Conservation (phyloP, 306 rosid species). For the Prunus kanzakura region DNA sequence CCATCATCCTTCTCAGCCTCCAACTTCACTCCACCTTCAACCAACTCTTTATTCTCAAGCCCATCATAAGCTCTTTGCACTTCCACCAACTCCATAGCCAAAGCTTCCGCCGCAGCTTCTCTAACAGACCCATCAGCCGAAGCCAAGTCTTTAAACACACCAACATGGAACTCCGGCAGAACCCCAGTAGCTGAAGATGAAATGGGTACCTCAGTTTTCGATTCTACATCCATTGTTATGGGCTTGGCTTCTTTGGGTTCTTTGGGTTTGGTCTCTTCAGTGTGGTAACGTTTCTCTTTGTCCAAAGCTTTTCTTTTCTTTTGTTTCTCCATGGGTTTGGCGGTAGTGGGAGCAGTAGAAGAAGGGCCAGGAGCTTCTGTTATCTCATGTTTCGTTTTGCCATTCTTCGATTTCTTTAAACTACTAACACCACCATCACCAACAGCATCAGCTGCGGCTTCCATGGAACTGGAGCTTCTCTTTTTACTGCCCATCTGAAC, state of each 20-base stretch:
- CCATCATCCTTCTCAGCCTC: conserved; percentile 97
- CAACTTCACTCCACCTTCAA: conserved; percentile 62
- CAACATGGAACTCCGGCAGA: conserved; percentile 79
- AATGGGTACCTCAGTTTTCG: conserved; percentile 10
- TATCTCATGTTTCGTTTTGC: conserved; percentile 20
- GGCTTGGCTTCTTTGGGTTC: conserved; percentile 11
- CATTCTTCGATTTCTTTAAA: conserved; percentile 40
- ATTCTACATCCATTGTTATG: conserved; percentile 12
- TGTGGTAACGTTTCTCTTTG: conserved; percentile 42
- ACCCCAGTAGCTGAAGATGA: conserved; percentile 24
- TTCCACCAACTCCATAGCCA: conserved; percentile 68
- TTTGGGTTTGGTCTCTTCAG: conserved; percentile 14
- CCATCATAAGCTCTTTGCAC: conserved; percentile 71
- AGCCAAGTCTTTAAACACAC: conserved; percentile 86
- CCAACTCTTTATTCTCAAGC: conserved; percentile 50
- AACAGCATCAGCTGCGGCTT: conserved; percentile 12
- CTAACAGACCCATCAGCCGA: conserved; percentile 43
- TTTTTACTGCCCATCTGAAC: conserved; percentile 47
- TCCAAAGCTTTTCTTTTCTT: conserved; percentile 74
- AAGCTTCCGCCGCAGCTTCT: conserved; percentile 54
- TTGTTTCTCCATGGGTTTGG: conserved; percentile 67
- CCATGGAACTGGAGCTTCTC: conserved; percentile 32
- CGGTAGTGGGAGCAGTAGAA: conserved; percentile 20
- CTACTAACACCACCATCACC: neutral
- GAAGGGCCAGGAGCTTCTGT: conserved; percentile 11